Evolutionary conservation across 2,329 filamentous ascomycete genomes (phyloP), one percentile per base, ranked within the genome.

Genomic region (Aspergillus costaricaensis): DNA sequence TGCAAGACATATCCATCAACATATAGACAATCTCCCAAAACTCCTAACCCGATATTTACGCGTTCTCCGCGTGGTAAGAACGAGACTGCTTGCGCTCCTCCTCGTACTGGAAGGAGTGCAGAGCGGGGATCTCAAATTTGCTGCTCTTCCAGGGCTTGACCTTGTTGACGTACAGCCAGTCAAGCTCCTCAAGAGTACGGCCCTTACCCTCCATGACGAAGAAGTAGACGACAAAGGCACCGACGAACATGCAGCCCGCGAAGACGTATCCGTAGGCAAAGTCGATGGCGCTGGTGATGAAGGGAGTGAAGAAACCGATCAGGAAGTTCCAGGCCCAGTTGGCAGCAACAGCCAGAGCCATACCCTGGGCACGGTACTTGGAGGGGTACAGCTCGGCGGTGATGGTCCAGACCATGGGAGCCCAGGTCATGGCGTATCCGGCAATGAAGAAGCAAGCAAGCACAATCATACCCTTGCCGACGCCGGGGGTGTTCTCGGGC

Each of bases 301-400:
- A 92, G 0, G 89, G 87, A 0, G 90, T 91, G 80, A 92, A 91
- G 80, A 92, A 92, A 0, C 85, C 84, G 64, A 90, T 81, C 67
- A 89, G 76, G 75, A 91, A 91, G 73, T 91, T 89, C 86, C 87
- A 90, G 9, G 71, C 61, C 90, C 90, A 93, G 77, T 93, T 93
- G 17, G 88, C 86, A 0, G 89, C 85, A 6, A 89, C 91, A n/a
- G 89, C 88, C n/a, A 92, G 78, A 1, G 89, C 90, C 84, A 92
- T 91, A 60, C 87, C 87, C 76, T 91, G 91, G 61, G 90, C 89
- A 71, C 90, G 86, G 62, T 77, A 79, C 61, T 77, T 75, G 15
- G 72, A 73, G 1, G 78, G 78, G 70, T 77, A 80, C 4, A 80
- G 66, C 60, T 80, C 78, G 6, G 76, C 74, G 21, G 76, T 76